Conservation (phyloP, 257 asterid species). For the Ajuga chamaepitys region DNA sequence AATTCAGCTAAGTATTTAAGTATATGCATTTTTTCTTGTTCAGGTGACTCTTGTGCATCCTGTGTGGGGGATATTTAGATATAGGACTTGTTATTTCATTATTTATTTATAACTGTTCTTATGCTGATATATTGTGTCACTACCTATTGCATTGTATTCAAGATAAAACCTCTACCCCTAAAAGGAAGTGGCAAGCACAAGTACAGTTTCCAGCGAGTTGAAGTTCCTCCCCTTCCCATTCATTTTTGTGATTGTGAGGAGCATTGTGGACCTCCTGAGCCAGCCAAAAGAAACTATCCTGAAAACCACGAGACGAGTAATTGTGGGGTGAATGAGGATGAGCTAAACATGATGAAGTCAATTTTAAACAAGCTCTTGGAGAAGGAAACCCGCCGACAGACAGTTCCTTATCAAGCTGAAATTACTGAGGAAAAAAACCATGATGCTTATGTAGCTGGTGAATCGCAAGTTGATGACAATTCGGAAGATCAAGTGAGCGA, state of each 20-base stretch:
- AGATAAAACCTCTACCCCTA: constrained; percentile 69
- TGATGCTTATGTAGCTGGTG: constrained; percentile 20
- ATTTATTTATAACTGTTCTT: not conserved
- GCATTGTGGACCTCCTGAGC: constrained; percentile 44
- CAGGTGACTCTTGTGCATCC: not conserved
- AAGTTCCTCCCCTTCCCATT: constrained; percentile 57
- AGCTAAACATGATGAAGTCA: constrained; percentile 61
- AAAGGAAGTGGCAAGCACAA: constrained; percentile 94
- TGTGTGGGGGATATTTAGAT: not conserved
- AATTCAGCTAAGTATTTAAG: not conserved
- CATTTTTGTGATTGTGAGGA: constrained; percentile 90
- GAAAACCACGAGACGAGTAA: constrained; percentile 26
- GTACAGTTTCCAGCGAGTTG: constrained; percentile 90
- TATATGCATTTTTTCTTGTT: not conserved
- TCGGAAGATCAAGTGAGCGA: constrained; percentile 47
- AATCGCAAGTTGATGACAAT: constrained; percentile 23
- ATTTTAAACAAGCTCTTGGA: constrained; percentile 61
- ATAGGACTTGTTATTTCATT: not conserved
- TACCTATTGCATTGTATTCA: constrained; percentile 16
- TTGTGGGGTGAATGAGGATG: constrained; percentile 59
- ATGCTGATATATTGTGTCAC: constrained; percentile 10
- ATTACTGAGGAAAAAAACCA: constrained; percentile 15
- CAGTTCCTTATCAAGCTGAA: constrained; percentile 15
- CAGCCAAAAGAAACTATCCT: constrained; percentile 19
- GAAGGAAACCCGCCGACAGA: constrained; percentile 30